Conservation (phyloP, 2,329 filamentous ascomycete genomes). For the Aureobasidium sp. region DNA sequence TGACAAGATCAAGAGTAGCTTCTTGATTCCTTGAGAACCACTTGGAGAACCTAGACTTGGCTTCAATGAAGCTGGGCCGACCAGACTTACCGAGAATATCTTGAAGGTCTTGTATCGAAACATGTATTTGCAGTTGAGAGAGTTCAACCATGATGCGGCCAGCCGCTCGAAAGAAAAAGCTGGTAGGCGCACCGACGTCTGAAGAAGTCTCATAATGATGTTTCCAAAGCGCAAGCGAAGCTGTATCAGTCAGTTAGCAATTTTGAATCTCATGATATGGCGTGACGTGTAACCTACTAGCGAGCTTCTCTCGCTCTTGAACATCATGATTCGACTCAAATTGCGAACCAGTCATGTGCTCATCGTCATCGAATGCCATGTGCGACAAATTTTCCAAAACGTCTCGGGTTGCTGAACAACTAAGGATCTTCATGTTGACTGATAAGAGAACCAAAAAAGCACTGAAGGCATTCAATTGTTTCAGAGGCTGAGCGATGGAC, state of each 20-base stretch:
- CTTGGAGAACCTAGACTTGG: background rate
- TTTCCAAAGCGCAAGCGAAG: background rate
- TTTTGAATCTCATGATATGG: background rate
- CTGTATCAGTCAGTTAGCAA: background rate
- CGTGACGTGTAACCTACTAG: background rate
- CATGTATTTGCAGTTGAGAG: background rate
- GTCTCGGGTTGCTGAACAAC: background rate
- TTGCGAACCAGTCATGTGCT: background rate
- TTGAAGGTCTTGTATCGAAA: background rate
- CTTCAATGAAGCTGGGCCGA: background rate
- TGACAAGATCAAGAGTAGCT: background rate
- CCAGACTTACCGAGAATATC: background rate
- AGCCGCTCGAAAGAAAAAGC: background rate
- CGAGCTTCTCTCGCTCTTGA: background rate
- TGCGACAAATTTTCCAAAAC: background rate
- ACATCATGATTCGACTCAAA: background rate
- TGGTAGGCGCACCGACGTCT: background rate
- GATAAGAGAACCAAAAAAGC: background rate
- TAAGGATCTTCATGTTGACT: background rate
- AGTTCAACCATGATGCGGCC: background rate
- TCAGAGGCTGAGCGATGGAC: background rate
- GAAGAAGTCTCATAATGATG: background rate
- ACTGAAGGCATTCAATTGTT: background rate
- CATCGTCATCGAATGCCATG: background rate
- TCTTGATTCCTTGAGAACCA: background rate